phyloP scores from a whole-genome alignment of 176 grass and related monocot genomes.

The Oryza meyeriana region DNA sequence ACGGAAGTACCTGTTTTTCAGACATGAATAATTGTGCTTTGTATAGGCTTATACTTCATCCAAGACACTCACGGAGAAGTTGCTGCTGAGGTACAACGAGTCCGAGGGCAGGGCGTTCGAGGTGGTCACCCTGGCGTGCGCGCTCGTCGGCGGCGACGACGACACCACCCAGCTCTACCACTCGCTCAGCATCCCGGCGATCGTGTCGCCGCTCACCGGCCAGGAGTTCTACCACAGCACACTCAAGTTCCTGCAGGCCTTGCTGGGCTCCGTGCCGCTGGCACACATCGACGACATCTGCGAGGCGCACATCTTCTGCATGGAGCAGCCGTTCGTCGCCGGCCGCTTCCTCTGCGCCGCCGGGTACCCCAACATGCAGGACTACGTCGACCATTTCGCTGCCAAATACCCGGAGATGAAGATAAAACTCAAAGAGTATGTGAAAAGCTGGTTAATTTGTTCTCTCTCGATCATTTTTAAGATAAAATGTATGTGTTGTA shows the following conservation, averaged over 20 bases:
- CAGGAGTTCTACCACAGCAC: neutral
- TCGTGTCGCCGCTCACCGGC: slow-evolving; percentile 37
- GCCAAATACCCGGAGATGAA: slow-evolving; percentile 22
- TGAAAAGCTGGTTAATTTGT: neutral
- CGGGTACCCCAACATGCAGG: slow-evolving; percentile 21
- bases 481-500: neutral
- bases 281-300: slow-evolving; percentile 50
- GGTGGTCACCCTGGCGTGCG: slow-evolving; percentile 48
- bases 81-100: slow-evolving; percentile 35
- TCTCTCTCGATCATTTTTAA: neutral
- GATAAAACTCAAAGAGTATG: slow-evolving; percentile 36
- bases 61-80: slow-evolving; percentile 31
- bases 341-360: slow-evolving; percentile 36
- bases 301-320: slow-evolving; percentile 53
- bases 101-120: neutral
- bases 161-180: neutral
- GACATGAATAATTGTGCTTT: neutral
- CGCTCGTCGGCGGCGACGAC: slow-evolving; percentile 39
- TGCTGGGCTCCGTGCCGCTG: slow-evolving; percentile 38
- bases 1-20: too few relatives aligned
- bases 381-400: neutral
- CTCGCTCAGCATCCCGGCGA: neutral
- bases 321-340: slow-evolving; percentile 22
- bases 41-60: slow-evolving; percentile 40
- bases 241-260: slow-evolving; percentile 40